Base-by-base conservation (phyloP, 306 rosid species). In the Morella rubra region DNA sequence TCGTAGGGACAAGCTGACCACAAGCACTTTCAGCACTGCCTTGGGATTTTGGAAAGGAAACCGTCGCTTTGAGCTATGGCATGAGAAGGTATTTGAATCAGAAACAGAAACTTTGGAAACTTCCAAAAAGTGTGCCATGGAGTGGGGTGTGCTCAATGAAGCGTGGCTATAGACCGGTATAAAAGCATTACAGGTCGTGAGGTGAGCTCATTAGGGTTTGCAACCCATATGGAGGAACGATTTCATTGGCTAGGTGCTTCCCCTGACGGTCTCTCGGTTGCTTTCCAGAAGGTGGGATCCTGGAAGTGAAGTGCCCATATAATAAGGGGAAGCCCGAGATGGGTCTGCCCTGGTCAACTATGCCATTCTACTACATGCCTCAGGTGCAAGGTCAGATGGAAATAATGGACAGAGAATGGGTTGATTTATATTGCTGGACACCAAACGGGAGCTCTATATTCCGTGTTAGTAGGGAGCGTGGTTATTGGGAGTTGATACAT, bases 311-410 rank as follows among this genome's bases (percentile, higher is more conserved):
- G 73, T 95, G 99, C 85, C 98, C 99, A 20, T 95, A 86, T 79
- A 95, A 95, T 87, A 95, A 92, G 85, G 98, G 99, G 11, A 95
- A 91, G 85, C 98, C 99, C 0, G 97, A 92, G 86, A 79, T 71
- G 32, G 99, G 87, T 44, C 85, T 89, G 54, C 99, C 99, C 6
- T 95, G 98, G 97, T 81, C 93, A 20, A 80, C 81, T 0, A 71
- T 95, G 90, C 99, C 99, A 20, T 95, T 89, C 87, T 95, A 95
- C 79, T 95, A 95, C 89, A 89, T 95, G 97, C 99, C 99, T 76
- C 99, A 95, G 64, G 90, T 95, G 70, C 99, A 95, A 70, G 99
- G 98, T 46, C 99, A 87, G 56, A 87, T 95, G 97, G 99, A 95
- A 83, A 88, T 95, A 77, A 88, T 95, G 97, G 91, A 85, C 78